Evolutionary conservation across 495 filamentous ascomycete species (phyloP), one percentile per base, ranked within the genome.

Genomic region (Podospora fimiseda): DNA sequence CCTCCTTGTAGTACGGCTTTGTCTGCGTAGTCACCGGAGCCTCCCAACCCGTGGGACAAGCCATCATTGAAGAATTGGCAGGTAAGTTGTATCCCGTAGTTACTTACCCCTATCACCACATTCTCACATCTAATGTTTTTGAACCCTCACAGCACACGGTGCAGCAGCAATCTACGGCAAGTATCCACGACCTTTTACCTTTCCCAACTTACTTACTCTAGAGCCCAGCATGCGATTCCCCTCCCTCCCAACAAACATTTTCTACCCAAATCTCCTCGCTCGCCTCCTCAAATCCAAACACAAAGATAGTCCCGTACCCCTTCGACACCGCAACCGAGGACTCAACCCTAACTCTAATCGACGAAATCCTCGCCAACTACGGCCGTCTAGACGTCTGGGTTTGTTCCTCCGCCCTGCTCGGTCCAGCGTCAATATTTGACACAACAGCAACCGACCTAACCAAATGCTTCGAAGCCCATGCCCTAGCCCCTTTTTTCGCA

Each of bases 1-100:
- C 41, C 24, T 54, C 23, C 52, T 45, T 5, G 37, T 40, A 76
- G 75, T 80, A 83, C 64, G 80, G 80, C 43, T 83, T 84, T 53
- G 75, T 84, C 22, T 84, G 80, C 57, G 76, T 84, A 4, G 80
- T 84, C 3, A 82, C 80, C 6, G 78, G 80, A 6, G 76, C 80
- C 15, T 76, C 73, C 0, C 76, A 80, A 57, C 73, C 80, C 0
- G 71, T 83, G 18, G 81, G 80, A 13, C 71, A 75, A 60, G 80
- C 80, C 27, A 82, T 84, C 47, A 72, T 77, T 14, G 53, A 61
- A 15, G 80, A 84, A 59, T 65, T 83, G 9, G 80, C 80, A 50
- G 75, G 79, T 80, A 47, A 55, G 68, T 38, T 21, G 15, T 51
- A 15, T n/a, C 14, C 6, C 39, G 16, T 6, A 33, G 20, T 41